phyloP scores from a whole-genome alignment of 371 early-diverging fungal genomes.

The Dinochytrium kinnereticum region DNA sequence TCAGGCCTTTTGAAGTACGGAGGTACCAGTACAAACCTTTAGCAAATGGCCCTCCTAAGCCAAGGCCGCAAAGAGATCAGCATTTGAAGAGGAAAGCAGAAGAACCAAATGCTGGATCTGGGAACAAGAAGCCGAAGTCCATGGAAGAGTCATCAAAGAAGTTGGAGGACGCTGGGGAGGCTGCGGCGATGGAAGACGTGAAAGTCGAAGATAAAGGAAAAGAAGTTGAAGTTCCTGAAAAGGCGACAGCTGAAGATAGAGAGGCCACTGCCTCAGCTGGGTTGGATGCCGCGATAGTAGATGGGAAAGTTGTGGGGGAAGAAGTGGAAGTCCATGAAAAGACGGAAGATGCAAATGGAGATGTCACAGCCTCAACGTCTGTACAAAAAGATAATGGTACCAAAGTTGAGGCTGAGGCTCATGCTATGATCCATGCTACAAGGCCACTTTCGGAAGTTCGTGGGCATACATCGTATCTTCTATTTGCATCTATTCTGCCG shows the following conservation, averaged over 20 bases:
- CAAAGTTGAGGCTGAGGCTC: neutral
- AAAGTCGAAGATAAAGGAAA: neutral
- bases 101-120: too few relatives aligned
- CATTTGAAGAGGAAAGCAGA: neutral
- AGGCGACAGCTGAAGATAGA: neutral
- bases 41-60: neutral
- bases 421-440: neutral
- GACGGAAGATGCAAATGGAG: neutral
- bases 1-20: conserved; percentile 62
- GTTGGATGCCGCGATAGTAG: neutral
- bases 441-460: neutral
- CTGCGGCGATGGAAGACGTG: too few relatives aligned
- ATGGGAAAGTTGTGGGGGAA: neutral
- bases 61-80: neutral
- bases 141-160: too few relatives aligned
- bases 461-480: conserved; percentile 4
- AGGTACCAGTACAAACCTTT: conserved; percentile 13
- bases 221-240: neutral
- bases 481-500: neutral
- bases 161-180: neutral
- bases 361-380: neutral
- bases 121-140: too few relatives aligned
- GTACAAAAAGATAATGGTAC: neutral
- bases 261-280: neutral
- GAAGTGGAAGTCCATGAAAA: neutral